Percentiles rank a stretch among this genome's conserved stretches.
Conservation (phyloP, 2,329 filamentous ascomycete genomes). For the Fusarium globosum region DNA sequence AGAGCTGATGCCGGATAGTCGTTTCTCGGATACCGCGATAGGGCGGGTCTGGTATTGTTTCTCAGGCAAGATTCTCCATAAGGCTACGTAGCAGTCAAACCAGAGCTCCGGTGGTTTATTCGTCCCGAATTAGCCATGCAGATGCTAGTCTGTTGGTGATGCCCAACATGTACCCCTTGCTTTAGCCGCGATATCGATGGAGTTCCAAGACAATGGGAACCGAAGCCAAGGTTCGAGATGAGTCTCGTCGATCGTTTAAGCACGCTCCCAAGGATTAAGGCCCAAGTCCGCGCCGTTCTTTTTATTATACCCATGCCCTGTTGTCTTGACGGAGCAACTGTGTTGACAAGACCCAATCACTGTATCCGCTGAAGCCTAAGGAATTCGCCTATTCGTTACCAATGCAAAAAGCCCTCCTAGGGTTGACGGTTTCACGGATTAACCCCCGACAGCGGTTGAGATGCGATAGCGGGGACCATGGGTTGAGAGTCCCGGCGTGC, state of each 20-base stretch:
- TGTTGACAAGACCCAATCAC: slow-evolving; percentile 34
- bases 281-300: slow-evolving; percentile 2
- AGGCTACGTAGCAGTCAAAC: neutral
- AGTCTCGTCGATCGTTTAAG: slow-evolving; percentile 22
- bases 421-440: slow-evolving; percentile 29
- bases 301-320: neutral
- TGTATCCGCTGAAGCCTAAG: slow-evolving; percentile 20
- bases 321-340: slow-evolving; percentile 16
- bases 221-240: slow-evolving; percentile 23
- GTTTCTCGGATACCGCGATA: slow-evolving; percentile 21
- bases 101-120: neutral
- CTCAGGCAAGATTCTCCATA: neutral
- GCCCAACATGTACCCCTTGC: slow-evolving; percentile 4
- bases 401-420: slow-evolving; percentile 4
- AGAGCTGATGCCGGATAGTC: neutral
- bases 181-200: neutral
- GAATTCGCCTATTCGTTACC: slow-evolving; percentile 33
- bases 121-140: neutral
- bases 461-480: slow-evolving; percentile 24
- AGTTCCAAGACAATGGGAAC: slow-evolving; percentile 25
- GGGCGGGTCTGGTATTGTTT: slow-evolving; percentile 22
- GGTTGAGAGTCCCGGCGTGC: slow-evolving; percentile 27
- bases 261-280: neutral
- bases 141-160: neutral
- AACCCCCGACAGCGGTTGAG: slow-evolving; percentile 22